Percentiles rank a stretch among this genome's conserved stretches.
phyloP scores from a whole-genome alignment of 2,329 filamentous ascomycete genomes.

The Arthrobotrys sphaeroides region DNA sequence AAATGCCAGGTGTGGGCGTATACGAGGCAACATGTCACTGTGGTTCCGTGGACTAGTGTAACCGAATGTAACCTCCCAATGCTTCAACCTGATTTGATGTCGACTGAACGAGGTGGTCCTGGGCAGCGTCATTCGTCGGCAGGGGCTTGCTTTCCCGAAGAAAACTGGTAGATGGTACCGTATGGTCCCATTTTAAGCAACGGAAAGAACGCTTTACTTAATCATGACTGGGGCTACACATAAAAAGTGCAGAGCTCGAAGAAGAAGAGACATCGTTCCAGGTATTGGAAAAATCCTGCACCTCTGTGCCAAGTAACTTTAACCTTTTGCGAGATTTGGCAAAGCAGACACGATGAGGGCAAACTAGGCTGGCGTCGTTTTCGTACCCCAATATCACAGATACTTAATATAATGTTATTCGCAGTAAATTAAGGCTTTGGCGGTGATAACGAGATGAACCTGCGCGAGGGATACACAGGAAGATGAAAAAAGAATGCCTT shows the following conservation, averaged over 20 bases:
- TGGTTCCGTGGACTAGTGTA: constrained; percentile 15
- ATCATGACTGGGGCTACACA: background rate
- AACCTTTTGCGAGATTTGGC: background rate
- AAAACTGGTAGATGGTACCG: constrained; percentile 31
- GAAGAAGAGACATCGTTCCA: constrained; percentile 7
- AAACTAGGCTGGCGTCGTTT: background rate
- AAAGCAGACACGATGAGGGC: background rate
- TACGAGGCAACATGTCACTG: constrained; percentile 34
- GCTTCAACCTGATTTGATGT: constrained; percentile 32
- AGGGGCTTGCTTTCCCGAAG: constrained; percentile 41
- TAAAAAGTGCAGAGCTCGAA: constrained; percentile 9
- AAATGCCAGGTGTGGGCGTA: constrained; percentile 3
- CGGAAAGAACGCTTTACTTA: constrained; percentile 33
- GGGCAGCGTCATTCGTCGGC: constrained; percentile 40
- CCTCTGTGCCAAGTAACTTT: constrained; percentile 3
- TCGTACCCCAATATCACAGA: constrained; percentile 9
- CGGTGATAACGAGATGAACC: constrained; percentile 5
- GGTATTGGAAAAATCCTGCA: constrained; percentile 4
- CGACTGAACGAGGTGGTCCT: constrained; percentile 10
- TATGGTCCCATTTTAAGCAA: constrained; percentile 48
- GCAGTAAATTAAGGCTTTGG: background rate
- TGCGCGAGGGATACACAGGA: no score
- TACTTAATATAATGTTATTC: background rate
- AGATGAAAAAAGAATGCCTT: constrained; percentile 4
- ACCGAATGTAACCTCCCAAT: constrained; percentile 53